phyloP scores from a whole-genome alignment of 257 asterid genomes.

The Solanum sitiens region DNA sequence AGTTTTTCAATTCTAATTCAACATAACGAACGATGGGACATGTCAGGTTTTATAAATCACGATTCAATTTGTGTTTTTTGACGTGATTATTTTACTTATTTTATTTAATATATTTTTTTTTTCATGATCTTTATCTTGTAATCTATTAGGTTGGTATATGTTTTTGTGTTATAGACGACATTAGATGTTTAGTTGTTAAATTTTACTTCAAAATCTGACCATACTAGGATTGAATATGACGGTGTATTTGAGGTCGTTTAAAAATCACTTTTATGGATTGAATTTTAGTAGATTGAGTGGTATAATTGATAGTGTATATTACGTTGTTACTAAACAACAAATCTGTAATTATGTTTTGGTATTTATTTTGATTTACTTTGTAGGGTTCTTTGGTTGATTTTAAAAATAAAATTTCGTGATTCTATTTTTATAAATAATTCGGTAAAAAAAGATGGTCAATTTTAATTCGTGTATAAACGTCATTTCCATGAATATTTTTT shows the following conservation, averaged over 20 bases:
- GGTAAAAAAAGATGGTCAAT: background rate
- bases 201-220: background rate
- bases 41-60: no score
- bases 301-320: background rate
- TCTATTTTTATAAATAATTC: no score
- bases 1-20: background rate
- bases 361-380: background rate
- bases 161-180: background rate
- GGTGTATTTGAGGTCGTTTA: no score
- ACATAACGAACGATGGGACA: background rate
- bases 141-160: background rate
- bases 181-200: background rate
- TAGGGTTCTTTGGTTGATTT: background rate
- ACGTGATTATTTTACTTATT: background rate
- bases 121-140: background rate
- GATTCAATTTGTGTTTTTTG: no score
- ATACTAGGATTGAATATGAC: background rate
- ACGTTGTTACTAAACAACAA: background rate
- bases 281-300: background rate
- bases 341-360: background rate
- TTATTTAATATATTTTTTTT: no score
- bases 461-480: background rate
- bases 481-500: background rate
- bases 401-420: background rate
- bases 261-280: background rate